Percentiles rank a stretch among this genome's conserved stretches.
Conservation (phyloP, 2,329 filamentous ascomycete genomes). For the Magnaporthales sp. region DNA sequence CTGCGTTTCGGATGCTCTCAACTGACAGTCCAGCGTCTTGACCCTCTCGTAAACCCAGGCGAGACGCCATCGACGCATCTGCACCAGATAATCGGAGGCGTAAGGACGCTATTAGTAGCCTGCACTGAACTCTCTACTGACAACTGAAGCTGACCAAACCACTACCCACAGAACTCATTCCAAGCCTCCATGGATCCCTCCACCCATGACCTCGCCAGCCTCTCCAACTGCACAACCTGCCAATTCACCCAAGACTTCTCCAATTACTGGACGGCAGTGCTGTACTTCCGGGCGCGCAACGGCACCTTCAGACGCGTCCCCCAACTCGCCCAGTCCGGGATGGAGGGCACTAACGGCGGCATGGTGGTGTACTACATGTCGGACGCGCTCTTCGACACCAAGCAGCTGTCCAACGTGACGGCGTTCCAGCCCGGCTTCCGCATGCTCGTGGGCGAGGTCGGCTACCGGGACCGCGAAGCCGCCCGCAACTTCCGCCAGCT, state of each 20-base stretch:
- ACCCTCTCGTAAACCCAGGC: slow-evolving; percentile 34
- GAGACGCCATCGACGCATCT: slow-evolving; percentile 43
- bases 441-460: slow-evolving; percentile 34
- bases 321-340: slow-evolving; percentile 16
- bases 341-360: slow-evolving; percentile 27
- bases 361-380: slow-evolving; percentile 37
- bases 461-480: slow-evolving; percentile 22
- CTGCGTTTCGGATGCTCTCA: slow-evolving; percentile 38
- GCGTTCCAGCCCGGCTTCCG: slow-evolving; percentile 26
- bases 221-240: slow-evolving; percentile 5
- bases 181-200: slow-evolving; percentile 1
- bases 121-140: neutral
- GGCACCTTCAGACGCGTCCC: slow-evolving; percentile 7
- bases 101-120: slow-evolving; percentile 12
- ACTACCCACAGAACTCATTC: slow-evolving; percentile 4
- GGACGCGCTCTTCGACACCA: slow-evolving; percentile 27
- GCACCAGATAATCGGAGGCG: slow-evolving; percentile 49
- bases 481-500: slow-evolving; percentile 28
- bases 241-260: slow-evolving; percentile 6
- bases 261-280: slow-evolving; percentile 7
- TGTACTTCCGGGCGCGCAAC: slow-evolving; percentile 6
- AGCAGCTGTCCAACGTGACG: slow-evolving; percentile 14
- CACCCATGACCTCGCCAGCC: neutral
- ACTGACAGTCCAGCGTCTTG: slow-evolving; percentile 37
- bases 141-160: neutral